Evolutionary conservation across 345 rosid genomes (phyloP).

Genomic region (Angophora floribunda): DNA sequence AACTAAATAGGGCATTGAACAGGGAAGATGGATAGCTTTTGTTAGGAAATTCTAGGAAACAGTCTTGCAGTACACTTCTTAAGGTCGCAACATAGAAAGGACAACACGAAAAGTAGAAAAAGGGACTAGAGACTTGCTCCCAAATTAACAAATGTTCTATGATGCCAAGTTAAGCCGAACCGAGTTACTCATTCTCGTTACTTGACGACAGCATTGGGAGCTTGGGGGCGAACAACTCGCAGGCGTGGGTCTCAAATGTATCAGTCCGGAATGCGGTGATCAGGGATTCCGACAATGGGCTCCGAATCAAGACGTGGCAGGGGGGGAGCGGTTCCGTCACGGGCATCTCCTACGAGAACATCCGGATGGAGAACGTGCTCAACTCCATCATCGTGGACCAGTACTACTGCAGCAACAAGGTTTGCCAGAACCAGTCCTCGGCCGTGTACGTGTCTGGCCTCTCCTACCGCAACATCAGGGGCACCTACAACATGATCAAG

Average conservation of each 20-base stretch:
- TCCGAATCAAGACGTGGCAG: conserved; percentile 93
- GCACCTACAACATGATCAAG: conserved; percentile 69
- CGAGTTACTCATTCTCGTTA: not conserved
- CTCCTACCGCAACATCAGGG: conserved; percentile 66
- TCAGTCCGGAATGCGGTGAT: conserved; percentile 53
- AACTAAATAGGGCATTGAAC: not conserved
- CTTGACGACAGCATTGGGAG: conserved; percentile 67
- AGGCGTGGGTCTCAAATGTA: conserved; percentile 86
- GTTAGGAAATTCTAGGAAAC: not conserved
- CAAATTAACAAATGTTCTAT: not conserved
- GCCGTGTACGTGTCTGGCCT: conserved; percentile 64
- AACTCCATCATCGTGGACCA: conserved; percentile 90
- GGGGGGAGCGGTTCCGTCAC: conserved; percentile 78
- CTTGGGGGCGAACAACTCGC: conserved; percentile 81
- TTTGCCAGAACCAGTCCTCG: conserved; percentile 67
- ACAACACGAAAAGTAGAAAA: not conserved
- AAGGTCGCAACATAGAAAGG: not conserved
- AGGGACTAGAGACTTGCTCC: not conserved
- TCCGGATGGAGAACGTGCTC: conserved; percentile 82
- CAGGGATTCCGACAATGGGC: conserved; percentile 83
- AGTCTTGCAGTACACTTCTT: not conserved
- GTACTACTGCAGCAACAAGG: conserved; percentile 64
- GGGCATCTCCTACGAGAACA: conserved; percentile 59
- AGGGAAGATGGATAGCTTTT: not conserved
- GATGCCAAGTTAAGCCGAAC: not conserved